These are phyloP conservation scores for Wickerhamiella azyma DNA, from an alignment of 805 yeast genomes.

Conservation along the genomic window DNA sequence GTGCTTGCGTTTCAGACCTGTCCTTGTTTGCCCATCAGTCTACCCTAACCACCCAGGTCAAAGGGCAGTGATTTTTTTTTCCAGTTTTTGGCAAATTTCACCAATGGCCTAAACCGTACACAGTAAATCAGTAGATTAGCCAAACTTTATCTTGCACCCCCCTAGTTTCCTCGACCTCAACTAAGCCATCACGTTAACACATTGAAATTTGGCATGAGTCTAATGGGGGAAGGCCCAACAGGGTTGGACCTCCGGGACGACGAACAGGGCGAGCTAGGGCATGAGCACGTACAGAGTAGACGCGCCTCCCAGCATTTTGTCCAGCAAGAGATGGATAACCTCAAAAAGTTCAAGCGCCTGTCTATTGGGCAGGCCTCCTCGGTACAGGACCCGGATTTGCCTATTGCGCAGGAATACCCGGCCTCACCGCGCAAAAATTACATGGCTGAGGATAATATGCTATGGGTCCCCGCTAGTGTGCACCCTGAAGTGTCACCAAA, in stretches of 20 bases:
- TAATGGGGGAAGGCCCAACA: not conserved
- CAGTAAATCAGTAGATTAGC: no score
- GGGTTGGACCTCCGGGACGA: not conserved
- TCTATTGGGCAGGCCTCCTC: conserved; percentile 26
- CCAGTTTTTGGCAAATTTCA: no score
- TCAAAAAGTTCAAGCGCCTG: conserved; percentile 30
- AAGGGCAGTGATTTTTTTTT: no score
- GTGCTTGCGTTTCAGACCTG: no score
- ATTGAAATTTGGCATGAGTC: not conserved
- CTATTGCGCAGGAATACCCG: conserved; percentile 10
- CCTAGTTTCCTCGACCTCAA: not conserved
- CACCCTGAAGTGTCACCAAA: conserved; percentile 96
- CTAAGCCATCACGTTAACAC: not conserved
- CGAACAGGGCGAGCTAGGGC: not conserved
- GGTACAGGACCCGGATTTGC: conserved; percentile 30
- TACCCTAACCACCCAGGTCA: no score
- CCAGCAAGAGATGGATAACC: conserved; percentile 30
- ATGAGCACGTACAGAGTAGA: not conserved
- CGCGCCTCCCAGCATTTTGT: conserved; percentile 17
- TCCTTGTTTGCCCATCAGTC: no score
- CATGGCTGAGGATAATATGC: conserved; percentile 26
- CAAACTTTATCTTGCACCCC: not conserved
- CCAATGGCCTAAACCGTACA: no score
- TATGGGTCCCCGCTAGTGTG: conserved; percentile 93
- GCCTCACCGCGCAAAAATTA: not conserved